Conservation (phyloP, 225 moss, liverwort and hornwort species). For the Polytrichum formosum region DNA sequence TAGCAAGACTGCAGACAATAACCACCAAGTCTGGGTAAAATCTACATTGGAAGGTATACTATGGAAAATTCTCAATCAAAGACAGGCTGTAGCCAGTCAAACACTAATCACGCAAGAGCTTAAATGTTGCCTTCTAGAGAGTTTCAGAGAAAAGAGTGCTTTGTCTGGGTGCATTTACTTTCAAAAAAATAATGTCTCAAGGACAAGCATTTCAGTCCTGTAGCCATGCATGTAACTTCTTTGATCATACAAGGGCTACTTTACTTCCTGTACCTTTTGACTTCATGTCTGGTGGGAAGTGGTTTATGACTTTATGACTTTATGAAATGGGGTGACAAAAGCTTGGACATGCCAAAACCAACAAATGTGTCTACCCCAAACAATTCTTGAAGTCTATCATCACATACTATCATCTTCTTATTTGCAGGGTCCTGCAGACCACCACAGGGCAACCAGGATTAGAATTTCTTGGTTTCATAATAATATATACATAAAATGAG, state of each 20-base stretch:
- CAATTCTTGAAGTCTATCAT: slow-evolving; percentile 68
- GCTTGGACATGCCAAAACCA: slow-evolving; percentile 74
- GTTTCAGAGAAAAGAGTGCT: slow-evolving; percentile 8
- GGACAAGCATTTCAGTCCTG: slow-evolving; percentile 12
- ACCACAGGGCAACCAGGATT: slow-evolving; percentile 8
- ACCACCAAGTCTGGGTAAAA: too few species aligned
- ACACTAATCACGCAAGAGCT: too few species aligned
- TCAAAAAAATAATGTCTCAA: slow-evolving; percentile 18
- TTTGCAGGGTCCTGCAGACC: slow-evolving; percentile 68
- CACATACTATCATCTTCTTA: slow-evolving; percentile 82
- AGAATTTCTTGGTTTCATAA: neutral
- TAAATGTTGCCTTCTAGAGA: too few species aligned
- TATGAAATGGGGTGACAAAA: slow-evolving; percentile 73
- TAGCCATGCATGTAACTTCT: slow-evolving; percentile 29
- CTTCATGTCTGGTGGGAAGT: slow-evolving; percentile 8
- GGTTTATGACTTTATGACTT: slow-evolving; percentile 25
- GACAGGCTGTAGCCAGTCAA: too few species aligned
- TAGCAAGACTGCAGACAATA: too few species aligned
- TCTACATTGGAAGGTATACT: too few species aligned
- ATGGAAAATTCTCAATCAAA: too few species aligned
- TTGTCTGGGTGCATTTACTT: slow-evolving; percentile 16
- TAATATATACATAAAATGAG: neutral
- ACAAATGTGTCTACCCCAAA: slow-evolving; percentile 82
- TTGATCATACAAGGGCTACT: slow-evolving; percentile 22
- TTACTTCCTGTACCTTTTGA: slow-evolving; percentile 19